Conservation (phyloP, 352 stramenopile species). For the Phytophthora cryptogea region DNA sequence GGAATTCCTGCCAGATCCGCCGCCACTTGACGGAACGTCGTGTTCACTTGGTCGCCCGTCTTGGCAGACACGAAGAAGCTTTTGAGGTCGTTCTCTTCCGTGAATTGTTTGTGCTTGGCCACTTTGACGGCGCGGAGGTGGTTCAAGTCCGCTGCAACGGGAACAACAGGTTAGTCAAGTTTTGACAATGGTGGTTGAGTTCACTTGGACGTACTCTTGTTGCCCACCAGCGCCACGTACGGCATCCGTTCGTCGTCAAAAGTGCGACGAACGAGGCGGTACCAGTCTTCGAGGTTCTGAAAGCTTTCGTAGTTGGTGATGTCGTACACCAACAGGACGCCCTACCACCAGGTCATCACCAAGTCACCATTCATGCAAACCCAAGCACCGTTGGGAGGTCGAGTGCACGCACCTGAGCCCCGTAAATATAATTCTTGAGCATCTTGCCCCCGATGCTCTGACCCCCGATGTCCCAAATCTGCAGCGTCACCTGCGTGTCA, state of each 20-base stretch:
- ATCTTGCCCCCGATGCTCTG: slow-evolving; percentile 90
- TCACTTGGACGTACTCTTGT: slow-evolving; percentile 83
- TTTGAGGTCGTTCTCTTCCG: slow-evolving; percentile 92
- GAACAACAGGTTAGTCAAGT: too few relatives aligned
- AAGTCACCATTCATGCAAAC: not conserved
- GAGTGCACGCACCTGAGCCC: slow-evolving; percentile 76
- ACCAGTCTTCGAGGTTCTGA: slow-evolving; percentile 95
- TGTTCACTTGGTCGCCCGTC: slow-evolving; percentile 92
- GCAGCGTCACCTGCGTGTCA: slow-evolving; percentile 90
- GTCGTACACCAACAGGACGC: slow-evolving; percentile 94
- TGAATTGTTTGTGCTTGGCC: slow-evolving; percentile 92
- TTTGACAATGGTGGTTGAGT: not conserved
- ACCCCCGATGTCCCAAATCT: slow-evolving; percentile 95
- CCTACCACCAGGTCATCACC: slow-evolving; percentile 35
- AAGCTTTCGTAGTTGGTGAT: slow-evolving; percentile 97
- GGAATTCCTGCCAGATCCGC: slow-evolving; percentile 83
- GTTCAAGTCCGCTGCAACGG: slow-evolving; percentile 91
- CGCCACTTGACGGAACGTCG: slow-evolving; percentile 85
- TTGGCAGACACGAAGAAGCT: slow-evolving; percentile 94
- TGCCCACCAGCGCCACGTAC: slow-evolving; percentile 90
- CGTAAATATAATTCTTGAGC: slow-evolving; percentile 94
- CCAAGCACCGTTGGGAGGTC: not conserved
- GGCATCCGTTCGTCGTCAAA: slow-evolving; percentile 88
- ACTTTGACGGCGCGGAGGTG: slow-evolving; percentile 90
- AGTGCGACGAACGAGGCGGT: slow-evolving; percentile 89